These are phyloP conservation scores for Chaetomiaceae sp. DNA, from an alignment of 2,329 filamentous ascomycete genomes.

Conservation along the genomic window DNA sequence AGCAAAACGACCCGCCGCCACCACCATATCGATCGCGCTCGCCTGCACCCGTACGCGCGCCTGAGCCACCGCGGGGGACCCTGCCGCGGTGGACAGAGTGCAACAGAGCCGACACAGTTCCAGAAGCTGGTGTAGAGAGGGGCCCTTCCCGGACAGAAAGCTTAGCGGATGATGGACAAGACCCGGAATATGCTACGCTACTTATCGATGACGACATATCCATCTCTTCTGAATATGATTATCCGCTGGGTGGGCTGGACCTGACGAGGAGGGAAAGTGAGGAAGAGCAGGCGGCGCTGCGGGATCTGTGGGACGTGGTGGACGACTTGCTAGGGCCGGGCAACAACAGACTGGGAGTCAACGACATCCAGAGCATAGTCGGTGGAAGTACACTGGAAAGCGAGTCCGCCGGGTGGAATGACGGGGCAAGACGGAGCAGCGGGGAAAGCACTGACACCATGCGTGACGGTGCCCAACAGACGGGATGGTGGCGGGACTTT, in stretches of 20 bases:
- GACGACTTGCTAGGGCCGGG: conserved; percentile 5
- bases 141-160: no score
- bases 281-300: conserved; percentile 7
- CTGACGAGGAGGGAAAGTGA: not conserved
- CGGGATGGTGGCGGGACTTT: conserved; percentile 4
- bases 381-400: not conserved
- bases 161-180: no score
- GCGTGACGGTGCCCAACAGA: not conserved
- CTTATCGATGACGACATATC: not conserved
- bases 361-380: not conserved
- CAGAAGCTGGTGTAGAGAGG: no score
- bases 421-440: not conserved
- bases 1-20: not conserved
- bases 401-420: not conserved
- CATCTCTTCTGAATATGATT: no score
- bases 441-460: not conserved
- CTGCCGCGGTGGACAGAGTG: no score
- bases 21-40: not conserved
- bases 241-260: not conserved
- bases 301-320: conserved; percentile 11
- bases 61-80: no score
- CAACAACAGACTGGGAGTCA: not conserved
- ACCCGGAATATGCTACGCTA: no score
- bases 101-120: no score
- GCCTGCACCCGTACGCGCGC: not conserved